Percentiles rank a stretch among this genome's conserved stretches.
Conservation (phyloP, 2,329 filamentous ascomycete genomes). For the Aspergillus jensenii region DNA sequence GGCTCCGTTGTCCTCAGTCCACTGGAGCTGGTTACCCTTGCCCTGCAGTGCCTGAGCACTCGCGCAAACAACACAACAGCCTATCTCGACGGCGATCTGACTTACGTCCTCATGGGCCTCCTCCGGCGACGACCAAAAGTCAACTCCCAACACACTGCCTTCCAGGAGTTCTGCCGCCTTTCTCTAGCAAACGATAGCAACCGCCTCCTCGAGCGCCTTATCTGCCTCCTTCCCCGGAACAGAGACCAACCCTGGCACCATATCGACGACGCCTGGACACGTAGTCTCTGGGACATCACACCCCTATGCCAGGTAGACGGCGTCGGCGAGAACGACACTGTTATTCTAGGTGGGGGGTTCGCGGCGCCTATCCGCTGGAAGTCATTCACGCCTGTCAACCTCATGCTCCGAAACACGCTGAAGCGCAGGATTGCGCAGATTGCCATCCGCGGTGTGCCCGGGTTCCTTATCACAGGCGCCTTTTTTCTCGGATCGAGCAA, state of each 20-base stretch:
- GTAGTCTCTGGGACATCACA: constrained; percentile 48
- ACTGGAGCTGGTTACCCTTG: constrained; percentile 44
- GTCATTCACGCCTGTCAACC: not conserved
- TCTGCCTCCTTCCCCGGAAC: constrained; percentile 42
- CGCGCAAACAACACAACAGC: constrained; percentile 32
- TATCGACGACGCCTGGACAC: constrained; percentile 42
- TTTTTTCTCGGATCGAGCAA: not conserved
- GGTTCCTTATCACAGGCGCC: not conserved
- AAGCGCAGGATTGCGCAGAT: constrained; percentile 9
- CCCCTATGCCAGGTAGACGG: constrained; percentile 44
- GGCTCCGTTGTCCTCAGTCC: constrained; percentile 41
- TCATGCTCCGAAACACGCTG: not conserved
- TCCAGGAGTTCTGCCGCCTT: constrained; percentile 43
- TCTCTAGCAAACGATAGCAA: constrained; percentile 49
- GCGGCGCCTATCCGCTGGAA: not conserved
- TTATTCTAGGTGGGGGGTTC: constrained; percentile 36
- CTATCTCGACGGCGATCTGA: constrained; percentile 42
- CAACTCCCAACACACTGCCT: constrained; percentile 40
- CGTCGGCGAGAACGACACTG: constrained; percentile 42
- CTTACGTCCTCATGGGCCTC: constrained; percentile 51
- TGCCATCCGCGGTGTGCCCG: not conserved
- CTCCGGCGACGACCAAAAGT: constrained; percentile 41
- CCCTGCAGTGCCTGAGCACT: constrained; percentile 42
- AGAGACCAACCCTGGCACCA: constrained; percentile 36
- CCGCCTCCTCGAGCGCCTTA: constrained; percentile 46